Evolutionary conservation across 164 flowering plant genomes (phyloP).

Genomic region (Kalanchoe fedtschenkoi): DNA sequence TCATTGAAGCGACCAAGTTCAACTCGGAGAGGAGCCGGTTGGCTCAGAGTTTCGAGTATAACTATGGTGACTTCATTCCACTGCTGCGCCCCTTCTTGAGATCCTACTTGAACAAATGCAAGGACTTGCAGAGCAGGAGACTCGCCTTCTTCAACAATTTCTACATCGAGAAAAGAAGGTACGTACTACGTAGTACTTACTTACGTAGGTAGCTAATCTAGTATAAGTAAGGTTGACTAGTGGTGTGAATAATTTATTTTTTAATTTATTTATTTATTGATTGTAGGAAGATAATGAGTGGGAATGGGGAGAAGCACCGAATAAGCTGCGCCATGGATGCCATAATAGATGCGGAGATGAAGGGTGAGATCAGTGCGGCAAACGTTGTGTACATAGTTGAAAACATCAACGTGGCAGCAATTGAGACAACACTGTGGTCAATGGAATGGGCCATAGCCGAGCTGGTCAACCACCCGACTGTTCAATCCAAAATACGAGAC

Average conservation of each 20-base stretch:
- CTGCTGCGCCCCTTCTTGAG: slow-evolving; percentile 52
- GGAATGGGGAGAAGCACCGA: slow-evolving; percentile 36
- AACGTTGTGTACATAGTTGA: slow-evolving; percentile 67
- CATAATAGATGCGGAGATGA: slow-evolving; percentile 49
- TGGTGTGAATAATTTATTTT: background rate
- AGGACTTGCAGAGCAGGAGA: slow-evolving; percentile 39
- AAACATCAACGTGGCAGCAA: slow-evolving; percentile 72
- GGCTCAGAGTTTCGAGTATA: slow-evolving; percentile 73
- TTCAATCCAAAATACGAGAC: slow-evolving; percentile 37
- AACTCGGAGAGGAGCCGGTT: slow-evolving; percentile 61
- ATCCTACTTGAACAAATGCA: slow-evolving; percentile 54
- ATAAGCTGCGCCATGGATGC: slow-evolving; percentile 59
- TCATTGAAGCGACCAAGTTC: slow-evolving; percentile 29
- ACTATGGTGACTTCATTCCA: slow-evolving; percentile 73
- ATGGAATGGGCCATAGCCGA: slow-evolving; percentile 77
- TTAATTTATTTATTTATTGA: background rate
- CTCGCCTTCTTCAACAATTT: slow-evolving; percentile 46
- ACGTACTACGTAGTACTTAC: too few species aligned
- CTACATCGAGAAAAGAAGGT: slow-evolving; percentile 47
- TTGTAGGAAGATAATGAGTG: slow-evolving; percentile 29
- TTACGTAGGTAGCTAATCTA: background rate
- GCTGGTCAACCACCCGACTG: slow-evolving; percentile 47
- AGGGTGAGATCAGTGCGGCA: slow-evolving; percentile 54
- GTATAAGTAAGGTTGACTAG: background rate
- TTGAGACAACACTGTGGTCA: slow-evolving; percentile 62